Evolutionary conservation across 2,329 filamentous ascomycete genomes (phyloP), one percentile per base, ranked within the genome.

Genomic region (Aureobasidium sp.): DNA sequence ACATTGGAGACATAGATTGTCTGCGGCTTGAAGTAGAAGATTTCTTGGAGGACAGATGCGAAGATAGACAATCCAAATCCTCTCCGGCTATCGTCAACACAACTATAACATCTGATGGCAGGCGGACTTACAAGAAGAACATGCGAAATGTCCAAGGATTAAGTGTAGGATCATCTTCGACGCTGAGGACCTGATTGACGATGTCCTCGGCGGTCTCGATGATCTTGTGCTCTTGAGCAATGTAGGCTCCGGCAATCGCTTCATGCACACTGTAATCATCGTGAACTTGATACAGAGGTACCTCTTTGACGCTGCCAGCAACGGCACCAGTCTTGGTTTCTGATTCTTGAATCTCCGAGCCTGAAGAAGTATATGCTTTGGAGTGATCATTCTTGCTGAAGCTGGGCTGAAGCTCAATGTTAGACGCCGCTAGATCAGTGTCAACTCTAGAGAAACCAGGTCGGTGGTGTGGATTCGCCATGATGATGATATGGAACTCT

Each of bases 1-100:
- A 80, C 75, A 17, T 73, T 68, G 1, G 75, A 77, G 11, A 81
- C 75, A 29, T 66, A 73, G 52, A 81, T 74, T 5, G 71, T 71
- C 66, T 79, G 78, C 1, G 79, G 78, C 66, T 79, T 79, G 71
- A 80, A 80, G 56, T 76, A 75, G 66, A 75, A 80, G 61, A 81
- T 79, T 37, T 75, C 74, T 41, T 73, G 72, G 6, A 80, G 69
- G 6, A 76, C 74, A 42, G 65, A 65, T 31, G 65, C 69, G 60
- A 70, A 70, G 49, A 70, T 68, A 27, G 67, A 64, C 12, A 70
- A 63, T 12, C 69, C 68, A 14, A 62, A 51, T 31, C 66, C 64
- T 51, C 45, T 51, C 29, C 14, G 3, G 22, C 14, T 1, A 22
- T 11, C 14, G 47, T 47, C 41, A 17, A 41, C 11, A 48, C n/a